These are phyloP conservation scores for Quercus phellos DNA, from an alignment of 331 rosid genomes.

Conservation along the genomic window DNA sequence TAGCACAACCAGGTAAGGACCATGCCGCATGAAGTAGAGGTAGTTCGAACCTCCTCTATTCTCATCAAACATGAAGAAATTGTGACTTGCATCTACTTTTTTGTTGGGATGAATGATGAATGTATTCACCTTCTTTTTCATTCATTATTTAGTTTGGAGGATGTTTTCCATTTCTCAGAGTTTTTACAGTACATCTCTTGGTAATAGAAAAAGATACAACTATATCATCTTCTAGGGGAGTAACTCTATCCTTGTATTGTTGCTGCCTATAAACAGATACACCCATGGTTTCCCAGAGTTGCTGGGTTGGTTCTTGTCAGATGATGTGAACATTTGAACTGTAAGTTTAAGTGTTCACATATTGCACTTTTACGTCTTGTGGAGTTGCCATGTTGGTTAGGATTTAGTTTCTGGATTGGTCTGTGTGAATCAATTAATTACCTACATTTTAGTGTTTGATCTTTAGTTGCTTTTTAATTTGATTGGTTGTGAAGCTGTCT, in stretches of 20 bases:
- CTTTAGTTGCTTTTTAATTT: not conserved
- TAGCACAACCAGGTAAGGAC: not conserved
- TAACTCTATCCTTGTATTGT: slow-evolving; percentile 6
- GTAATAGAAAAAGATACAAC: not conserved
- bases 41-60: too few relatives aligned
- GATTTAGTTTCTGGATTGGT: not conserved
- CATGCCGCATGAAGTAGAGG: too few relatives aligned
- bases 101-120: not conserved
- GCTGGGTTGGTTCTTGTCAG: slow-evolving; percentile 2
- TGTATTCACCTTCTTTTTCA: not conserved
- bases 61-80: too few relatives aligned
- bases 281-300: slow-evolving; percentile 4
- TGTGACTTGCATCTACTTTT: not conserved
- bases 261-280: slow-evolving; percentile 7
- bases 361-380: not conserved
- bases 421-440: not conserved
- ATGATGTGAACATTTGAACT: slow-evolving; percentile 10
- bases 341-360: not conserved
- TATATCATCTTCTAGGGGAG: not conserved
- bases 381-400: not conserved
- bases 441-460: not conserved
- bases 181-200: not conserved
- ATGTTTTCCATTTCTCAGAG: not conserved
- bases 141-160: not conserved
- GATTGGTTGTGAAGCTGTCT: not conserved